phyloP scores from a whole-genome alignment of 495 filamentous ascomycete species.

The Penicillium samsonianum region DNA sequence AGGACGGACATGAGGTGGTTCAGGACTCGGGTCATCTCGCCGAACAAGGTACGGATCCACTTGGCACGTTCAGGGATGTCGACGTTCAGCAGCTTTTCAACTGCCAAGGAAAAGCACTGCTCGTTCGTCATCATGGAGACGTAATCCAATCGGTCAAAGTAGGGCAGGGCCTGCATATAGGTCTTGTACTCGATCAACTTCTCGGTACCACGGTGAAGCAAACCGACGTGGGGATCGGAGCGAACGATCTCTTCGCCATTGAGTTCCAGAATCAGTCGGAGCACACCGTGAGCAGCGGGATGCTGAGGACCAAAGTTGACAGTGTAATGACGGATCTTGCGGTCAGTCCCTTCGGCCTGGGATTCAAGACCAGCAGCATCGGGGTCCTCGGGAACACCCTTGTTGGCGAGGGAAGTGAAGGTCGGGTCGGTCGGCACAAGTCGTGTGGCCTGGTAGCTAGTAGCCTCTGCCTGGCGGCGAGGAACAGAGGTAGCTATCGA shows the following conservation, averaged over 20 bases:
- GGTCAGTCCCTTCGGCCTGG: slow-evolving; percentile 56
- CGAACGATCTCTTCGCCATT: slow-evolving; percentile 98
- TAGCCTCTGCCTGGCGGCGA: slow-evolving; percentile 58
- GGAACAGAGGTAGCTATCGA: slow-evolving; percentile 68
- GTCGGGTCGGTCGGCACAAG: slow-evolving; percentile 60
- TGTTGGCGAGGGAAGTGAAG: slow-evolving; percentile 55
- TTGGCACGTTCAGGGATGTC: slow-evolving; percentile 96
- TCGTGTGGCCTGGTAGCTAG: slow-evolving; percentile 59
- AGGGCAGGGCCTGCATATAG: slow-evolving; percentile 96
- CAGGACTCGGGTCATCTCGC: slow-evolving; percentile 89
- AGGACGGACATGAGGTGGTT: slow-evolving; percentile 99
- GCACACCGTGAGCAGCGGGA: slow-evolving; percentile 96
- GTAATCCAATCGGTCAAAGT: slow-evolving; percentile 98
- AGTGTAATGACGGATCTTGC: slow-evolving; percentile 98
- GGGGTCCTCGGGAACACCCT: slow-evolving; percentile 41
- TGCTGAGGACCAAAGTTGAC: slow-evolving; percentile 99
- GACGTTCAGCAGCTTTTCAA: slow-evolving; percentile 97
- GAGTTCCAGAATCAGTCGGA: slow-evolving; percentile 95
- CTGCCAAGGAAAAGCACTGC: slow-evolving; percentile 92
- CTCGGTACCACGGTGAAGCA: slow-evolving; percentile 96
- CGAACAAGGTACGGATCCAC: slow-evolving; percentile 95
- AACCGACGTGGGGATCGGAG: slow-evolving; percentile 93
- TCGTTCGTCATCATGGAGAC: slow-evolving; percentile 99
- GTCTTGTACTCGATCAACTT: slow-evolving; percentile 99
- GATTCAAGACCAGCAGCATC: slow-evolving; percentile 51